Evolutionary conservation across 257 asterid species (phyloP).

Genomic region (Primulina tabacum): DNA sequence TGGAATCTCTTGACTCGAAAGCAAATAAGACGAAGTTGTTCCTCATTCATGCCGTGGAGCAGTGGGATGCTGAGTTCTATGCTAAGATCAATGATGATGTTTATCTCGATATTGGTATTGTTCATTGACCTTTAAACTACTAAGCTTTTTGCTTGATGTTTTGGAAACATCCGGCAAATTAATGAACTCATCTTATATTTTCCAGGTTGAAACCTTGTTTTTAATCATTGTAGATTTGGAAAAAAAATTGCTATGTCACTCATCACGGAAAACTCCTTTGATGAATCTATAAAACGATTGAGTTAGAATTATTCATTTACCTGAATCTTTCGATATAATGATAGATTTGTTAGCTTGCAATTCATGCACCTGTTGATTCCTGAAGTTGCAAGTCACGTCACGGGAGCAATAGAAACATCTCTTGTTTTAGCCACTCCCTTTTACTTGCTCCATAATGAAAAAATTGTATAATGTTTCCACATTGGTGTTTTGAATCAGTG

Average conservation of each 20-base stretch:
- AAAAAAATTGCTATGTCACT: not conserved
- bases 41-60: constrained; percentile 68
- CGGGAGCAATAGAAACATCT: constrained; percentile 3
- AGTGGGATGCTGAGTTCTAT: constrained; percentile 88
- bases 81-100: constrained; percentile 80
- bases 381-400: not conserved
- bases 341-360: constrained; percentile 10
- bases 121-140: constrained; percentile 8
- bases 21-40: constrained; percentile 66
- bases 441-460: constrained; percentile 12
- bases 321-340: constrained; percentile 8
- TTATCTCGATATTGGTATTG: constrained; percentile 71
- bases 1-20: constrained; percentile 59
- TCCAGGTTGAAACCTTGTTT: not conserved
- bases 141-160: constrained; percentile 13
- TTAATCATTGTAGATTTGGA: not conserved
- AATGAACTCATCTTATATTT: not conserved
- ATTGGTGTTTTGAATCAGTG: constrained; percentile 9
- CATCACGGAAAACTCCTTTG: constrained; percentile 2
- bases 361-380: not conserved
- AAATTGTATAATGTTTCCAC: not conserved
- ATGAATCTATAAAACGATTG: not conserved
- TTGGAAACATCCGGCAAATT: constrained; percentile 1
- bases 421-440: constrained; percentile 8
- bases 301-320: not conserved